Base-by-base conservation (phyloP, 2,329 filamentous ascomycete species). In the Aplosporella prunicola region DNA sequence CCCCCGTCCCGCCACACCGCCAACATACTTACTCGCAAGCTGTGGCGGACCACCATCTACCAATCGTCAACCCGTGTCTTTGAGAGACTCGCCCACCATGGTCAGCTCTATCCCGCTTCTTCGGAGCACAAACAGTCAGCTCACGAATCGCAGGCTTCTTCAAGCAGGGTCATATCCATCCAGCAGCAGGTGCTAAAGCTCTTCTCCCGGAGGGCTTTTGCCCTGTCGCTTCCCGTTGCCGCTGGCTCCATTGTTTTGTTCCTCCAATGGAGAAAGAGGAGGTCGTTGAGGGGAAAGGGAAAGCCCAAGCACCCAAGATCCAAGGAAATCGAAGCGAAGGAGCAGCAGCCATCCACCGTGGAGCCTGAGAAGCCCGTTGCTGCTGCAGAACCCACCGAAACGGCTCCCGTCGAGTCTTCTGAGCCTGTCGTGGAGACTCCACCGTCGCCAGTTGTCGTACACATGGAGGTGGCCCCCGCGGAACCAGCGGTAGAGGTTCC, bases 211-310 rank as follows among this genome's bases (percentile, higher is more conserved):
- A 39, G 34, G 31, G 34, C 30, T 31, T 30, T 39, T 20, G 23
- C 32, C 18, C 34, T 36, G 20, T 25, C 26, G 13, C 33, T 39
- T 8, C 37, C 37, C 14, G 13, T 39, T 24, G 37, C 37, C 24
- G 37, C 37, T 14, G 37, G 30, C 11, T 39, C 37, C 30, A 34
- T 39, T 23, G 34, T 39, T 15, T 20, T 39, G 17, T 39, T 39
- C 20, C 20, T 39, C n/a, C 37, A 39, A 29, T 39, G 37, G 37
- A 30, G 37, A 20, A 39, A 39, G 25, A 29, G 37, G 18, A 39
- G 32, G 22, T 39, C 37, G 37, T 25, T 29, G 37, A 34, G 28
- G 37, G 26, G 30, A 15, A 33, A 28, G 28, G 15, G 23, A n/a
- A 38, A 32, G 35, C 15, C 28, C 15, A 31, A 31, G 20, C 15